Conservation (phyloP, 306 rosid genomes). For the Carpinus fangiana region DNA sequence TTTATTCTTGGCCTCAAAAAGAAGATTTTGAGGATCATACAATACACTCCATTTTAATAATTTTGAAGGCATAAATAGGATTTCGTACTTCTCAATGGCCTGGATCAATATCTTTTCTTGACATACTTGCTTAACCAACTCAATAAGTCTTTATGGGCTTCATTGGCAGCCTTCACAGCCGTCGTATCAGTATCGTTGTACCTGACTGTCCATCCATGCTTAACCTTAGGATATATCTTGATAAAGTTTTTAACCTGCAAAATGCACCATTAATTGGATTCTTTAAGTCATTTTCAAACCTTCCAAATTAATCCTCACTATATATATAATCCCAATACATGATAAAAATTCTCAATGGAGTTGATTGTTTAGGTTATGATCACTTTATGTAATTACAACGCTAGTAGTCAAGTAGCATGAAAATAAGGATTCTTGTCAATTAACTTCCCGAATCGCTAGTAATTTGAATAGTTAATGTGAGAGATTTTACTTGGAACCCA, state of each 20-base stretch:
- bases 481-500: too few relatives aligned
- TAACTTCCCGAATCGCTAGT: too few relatives aligned
- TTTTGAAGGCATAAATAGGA: not conserved
- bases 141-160: constrained; percentile 6
- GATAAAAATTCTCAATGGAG: not conserved
- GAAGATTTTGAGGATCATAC: too few relatives aligned
- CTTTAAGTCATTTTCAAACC: not conserved
- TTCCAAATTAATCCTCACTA: not conserved
- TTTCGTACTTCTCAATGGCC: not conserved
- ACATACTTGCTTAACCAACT: not conserved
- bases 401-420: not conserved
- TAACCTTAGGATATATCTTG: constrained; percentile 4
- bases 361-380: not conserved
- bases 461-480: too few relatives aligned
- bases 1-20: too few relatives aligned
- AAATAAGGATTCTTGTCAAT: too few relatives aligned
- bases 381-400: not conserved
- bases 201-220: constrained; percentile 16
- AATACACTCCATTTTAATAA: too few relatives aligned
- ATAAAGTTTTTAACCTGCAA: constrained; percentile 9
- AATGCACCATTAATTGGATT: not conserved
- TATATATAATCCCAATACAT: not conserved
- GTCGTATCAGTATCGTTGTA: not conserved
- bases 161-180: constrained; percentile 1
- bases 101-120: not conserved